Evolutionary conservation across 1,284 basidiomycete species (phyloP).

Genomic region (Ustilago esculenta): DNA sequence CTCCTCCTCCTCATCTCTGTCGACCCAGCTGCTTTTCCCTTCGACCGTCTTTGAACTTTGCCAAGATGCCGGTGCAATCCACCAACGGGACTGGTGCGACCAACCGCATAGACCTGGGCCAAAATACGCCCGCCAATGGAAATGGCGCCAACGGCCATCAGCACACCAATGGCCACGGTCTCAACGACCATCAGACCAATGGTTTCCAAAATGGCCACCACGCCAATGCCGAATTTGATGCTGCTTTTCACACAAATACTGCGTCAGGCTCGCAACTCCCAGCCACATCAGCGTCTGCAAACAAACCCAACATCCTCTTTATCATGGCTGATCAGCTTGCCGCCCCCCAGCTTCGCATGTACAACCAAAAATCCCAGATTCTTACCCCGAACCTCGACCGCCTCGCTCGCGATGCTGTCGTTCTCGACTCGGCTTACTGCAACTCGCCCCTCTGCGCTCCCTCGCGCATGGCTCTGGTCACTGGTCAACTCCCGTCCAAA

Average conservation of each 20-base stretch:
- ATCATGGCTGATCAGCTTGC: slow-evolving; percentile 42
- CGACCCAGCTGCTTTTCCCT: too few relatives aligned
- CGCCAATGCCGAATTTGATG: too few relatives aligned
- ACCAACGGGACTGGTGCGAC: slow-evolving; percentile 1
- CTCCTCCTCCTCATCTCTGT: too few relatives aligned
- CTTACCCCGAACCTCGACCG: slow-evolving; percentile 34
- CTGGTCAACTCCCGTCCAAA: slow-evolving; percentile 37
- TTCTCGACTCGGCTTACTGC: slow-evolving; percentile 42
- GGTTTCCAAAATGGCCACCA: not conserved
- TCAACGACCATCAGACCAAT: not conserved
- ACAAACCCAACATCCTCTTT: slow-evolving; percentile 37
- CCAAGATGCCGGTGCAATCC: slow-evolving; percentile 23
- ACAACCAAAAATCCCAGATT: slow-evolving; percentile 37
- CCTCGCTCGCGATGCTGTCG: slow-evolving; percentile 26
- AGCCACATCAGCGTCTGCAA: too few relatives aligned
- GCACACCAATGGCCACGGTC: not conserved
- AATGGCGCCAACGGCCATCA: slow-evolving; percentile 13
- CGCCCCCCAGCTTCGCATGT: slow-evolving; percentile 40
- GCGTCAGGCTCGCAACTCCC: too few relatives aligned
- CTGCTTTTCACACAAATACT: too few relatives aligned
- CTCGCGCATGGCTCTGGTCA: slow-evolving; percentile 41
- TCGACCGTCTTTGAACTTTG: too few relatives aligned
- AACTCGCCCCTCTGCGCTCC: slow-evolving; percentile 41
- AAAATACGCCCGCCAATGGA: not conserved
- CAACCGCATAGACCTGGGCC: slow-evolving; percentile 11